phyloP scores from a whole-genome alignment of 768 basidiomycete genomes.

The Russula dissimulans region DNA sequence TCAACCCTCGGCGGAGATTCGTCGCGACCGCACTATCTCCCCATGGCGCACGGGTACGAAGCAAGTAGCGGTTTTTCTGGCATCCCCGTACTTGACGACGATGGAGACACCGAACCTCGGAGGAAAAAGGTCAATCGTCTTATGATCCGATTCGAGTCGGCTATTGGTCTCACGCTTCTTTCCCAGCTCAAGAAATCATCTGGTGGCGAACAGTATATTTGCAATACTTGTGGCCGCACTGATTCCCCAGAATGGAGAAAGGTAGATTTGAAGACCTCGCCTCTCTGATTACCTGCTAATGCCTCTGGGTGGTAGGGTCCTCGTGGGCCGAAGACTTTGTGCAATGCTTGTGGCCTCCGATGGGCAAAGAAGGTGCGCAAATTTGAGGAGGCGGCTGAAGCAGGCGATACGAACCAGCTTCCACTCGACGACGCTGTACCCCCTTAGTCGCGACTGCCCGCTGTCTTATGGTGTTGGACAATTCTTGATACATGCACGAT shows the following conservation, averaged over 20 bases:
- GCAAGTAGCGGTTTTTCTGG: not conserved
- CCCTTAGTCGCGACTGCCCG: not conserved
- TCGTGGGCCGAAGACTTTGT: constrained; percentile 91
- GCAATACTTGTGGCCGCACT: constrained; percentile 87
- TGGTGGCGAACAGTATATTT: constrained; percentile 66
- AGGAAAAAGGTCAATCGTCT: constrained; percentile 50
- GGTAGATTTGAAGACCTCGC: constrained; percentile 27
- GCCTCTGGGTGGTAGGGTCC: constrained; percentile 52
- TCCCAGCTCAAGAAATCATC: constrained; percentile 31
- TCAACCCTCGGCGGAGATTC: constrained; percentile 1
- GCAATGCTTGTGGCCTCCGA: constrained; percentile 90
- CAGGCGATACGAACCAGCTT: constrained; percentile 21
- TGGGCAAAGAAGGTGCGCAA: constrained; percentile 75
- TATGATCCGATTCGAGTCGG: not conserved
- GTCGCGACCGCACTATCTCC: constrained; percentile 9
- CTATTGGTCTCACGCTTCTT: not conserved
- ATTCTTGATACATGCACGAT: not conserved
- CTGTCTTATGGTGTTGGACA: not conserved
- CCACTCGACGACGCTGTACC: constrained; percentile 17
- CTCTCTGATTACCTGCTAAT: not conserved
- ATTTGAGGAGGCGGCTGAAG: constrained; percentile 29
- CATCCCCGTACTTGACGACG: constrained; percentile 31
- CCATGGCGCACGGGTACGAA: constrained; percentile 10
- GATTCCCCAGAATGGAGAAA: constrained; percentile 98
- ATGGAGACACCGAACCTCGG: constrained; percentile 42